Base-by-base conservation (phyloP, 73 alveolate species). In the Stentor roeselii region DNA sequence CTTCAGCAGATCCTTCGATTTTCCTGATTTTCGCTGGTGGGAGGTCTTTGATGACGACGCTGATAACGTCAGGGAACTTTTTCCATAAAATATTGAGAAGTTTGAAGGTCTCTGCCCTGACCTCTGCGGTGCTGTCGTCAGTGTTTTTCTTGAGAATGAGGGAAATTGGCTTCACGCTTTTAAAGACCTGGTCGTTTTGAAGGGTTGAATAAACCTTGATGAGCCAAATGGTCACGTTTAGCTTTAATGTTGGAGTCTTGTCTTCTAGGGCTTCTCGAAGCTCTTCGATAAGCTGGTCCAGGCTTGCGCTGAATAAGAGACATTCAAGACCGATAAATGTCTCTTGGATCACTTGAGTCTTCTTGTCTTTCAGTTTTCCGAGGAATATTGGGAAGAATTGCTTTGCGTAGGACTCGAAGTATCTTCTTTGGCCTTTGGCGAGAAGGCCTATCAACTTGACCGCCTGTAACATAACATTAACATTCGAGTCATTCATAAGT, bases 161-260 rank as follows among this genome's bases (percentile, higher is more conserved):
- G 34, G 86, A 58, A 32, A 87, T 14, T n/a, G 67, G 82, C 60
- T 75, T 59, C 15, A 83, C 74, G 14, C 75, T 59, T 60, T 83
- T 83, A 21, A 60, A 27, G 1, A 87, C 83, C 3, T 76, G 89
- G 42, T 90, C 93, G 3, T 75, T 78, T 39, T 74, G 80, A 3
- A 92, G 82, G 11, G 35, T 78, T 31, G 59, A 38, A 34, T 84
- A 60, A 2, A 86, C 67, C 32, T 36, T 76, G 60, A 87, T 91
- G 2, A 87, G 35, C 77, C 38, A 90, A 1, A 3, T 39, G 58
- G 78, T 76, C 3, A 90, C 61, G 21, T 85, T 76, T 36, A 77
- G 84, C 37, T 88, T 90, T 4, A 88, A 84, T 0, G 87, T 30
- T 4, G 96, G 94, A 34, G 90, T 88, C 59, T 88, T 91, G 75